These are phyloP conservation scores for Pseudocercospora macadamiae DNA, from an alignment of 2,329 filamentous ascomycete species.

Conservation along the genomic window DNA sequence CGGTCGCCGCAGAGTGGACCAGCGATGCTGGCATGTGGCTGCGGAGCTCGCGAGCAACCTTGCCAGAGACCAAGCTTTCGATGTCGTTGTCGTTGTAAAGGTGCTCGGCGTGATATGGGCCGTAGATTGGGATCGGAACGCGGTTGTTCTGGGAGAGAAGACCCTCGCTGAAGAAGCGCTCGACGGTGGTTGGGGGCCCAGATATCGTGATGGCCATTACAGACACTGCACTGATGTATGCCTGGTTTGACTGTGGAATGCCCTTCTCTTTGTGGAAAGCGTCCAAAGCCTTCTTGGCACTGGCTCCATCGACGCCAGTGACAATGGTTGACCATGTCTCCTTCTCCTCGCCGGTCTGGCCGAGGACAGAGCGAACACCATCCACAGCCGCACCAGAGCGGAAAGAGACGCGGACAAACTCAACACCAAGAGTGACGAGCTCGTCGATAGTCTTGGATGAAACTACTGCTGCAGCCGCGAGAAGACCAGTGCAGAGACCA, in stretches of 20 bases:
- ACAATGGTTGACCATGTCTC: slow-evolving; percentile 70
- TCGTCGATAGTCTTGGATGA: slow-evolving; percentile 64
- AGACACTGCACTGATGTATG: slow-evolving; percentile 63
- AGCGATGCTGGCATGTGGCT: slow-evolving; percentile 47
- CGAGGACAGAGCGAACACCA: slow-evolving; percentile 48
- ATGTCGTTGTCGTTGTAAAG: slow-evolving; percentile 56
- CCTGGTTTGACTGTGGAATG: slow-evolving; percentile 55
- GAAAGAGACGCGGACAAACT: slow-evolving; percentile 69
- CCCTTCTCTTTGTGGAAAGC: slow-evolving; percentile 62
- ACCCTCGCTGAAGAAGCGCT: slow-evolving; percentile 54
- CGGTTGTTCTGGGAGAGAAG: slow-evolving; percentile 55
- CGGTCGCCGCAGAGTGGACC: slow-evolving; percentile 52
- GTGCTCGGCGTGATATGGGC: slow-evolving; percentile 62
- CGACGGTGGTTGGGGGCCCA: slow-evolving; percentile 58
- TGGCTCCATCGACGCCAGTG: slow-evolving; percentile 57
- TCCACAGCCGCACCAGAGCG: slow-evolving; percentile 58
- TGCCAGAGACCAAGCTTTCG: slow-evolving; percentile 52
- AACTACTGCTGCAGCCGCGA: slow-evolving; percentile 70
- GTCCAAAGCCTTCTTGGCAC: slow-evolving; percentile 55
- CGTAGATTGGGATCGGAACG: slow-evolving; percentile 58
- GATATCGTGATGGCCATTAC: slow-evolving; percentile 63
- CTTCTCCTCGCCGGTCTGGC: slow-evolving; percentile 58
- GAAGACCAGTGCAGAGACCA: slow-evolving; percentile 69
- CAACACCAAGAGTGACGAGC: slow-evolving; percentile 64
- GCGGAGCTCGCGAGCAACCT: slow-evolving; percentile 45